Evolutionary conservation across 2,329 filamentous ascomycete species (phyloP), one percentile per base, ranked within the genome.

Genomic region (Colletotrichum plurivorum): DNA sequence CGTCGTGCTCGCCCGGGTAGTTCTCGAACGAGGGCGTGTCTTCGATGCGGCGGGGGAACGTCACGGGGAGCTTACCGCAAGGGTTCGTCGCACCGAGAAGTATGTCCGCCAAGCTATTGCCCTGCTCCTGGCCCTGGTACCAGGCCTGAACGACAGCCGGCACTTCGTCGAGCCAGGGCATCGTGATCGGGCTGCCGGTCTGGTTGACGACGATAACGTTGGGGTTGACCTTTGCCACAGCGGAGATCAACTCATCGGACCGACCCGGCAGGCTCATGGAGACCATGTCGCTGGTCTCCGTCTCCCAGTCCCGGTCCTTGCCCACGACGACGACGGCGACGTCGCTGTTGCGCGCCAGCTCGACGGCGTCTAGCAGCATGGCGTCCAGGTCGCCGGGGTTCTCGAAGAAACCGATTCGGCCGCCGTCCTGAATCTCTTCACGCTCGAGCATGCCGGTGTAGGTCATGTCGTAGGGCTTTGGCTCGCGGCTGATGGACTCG

Each of bases 71-170:
- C 70, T 90, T 90, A 2, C 88, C 90, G 58, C 87, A 88, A 0
- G 90, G 90, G 71, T 90, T 92, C 45, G 88, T 83, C 46, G 85
- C 83, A 27, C 90, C 91, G 58, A 89, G 88, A 3, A 93, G 81
- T 1, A 92, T 85, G 72, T 92, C 90, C 0, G 88, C 89, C 55
- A 93, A 87, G 0, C 88, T 88, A 72, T 92, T 90, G 0, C 90
- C 91, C 18, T 86, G 86, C 78, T 93, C 90, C 74, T 92, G 90
- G 2, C 90, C 90, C 53, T 89, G 88, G 72, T 92, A 93, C 91
- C 90, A 93, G 4, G 89, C 89, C 72, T 92, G 88, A 0, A 91
- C 72, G 2, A 92, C 85, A 6, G 86, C 89, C 2, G 86, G 85
- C 9, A 91, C 83, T 25, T 83, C 75, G 4, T 81, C 75, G 1